phyloP scores from a whole-genome alignment of 2,329 filamentous ascomycete genomes.

The Sclerotinia sclerotiorum region DNA sequence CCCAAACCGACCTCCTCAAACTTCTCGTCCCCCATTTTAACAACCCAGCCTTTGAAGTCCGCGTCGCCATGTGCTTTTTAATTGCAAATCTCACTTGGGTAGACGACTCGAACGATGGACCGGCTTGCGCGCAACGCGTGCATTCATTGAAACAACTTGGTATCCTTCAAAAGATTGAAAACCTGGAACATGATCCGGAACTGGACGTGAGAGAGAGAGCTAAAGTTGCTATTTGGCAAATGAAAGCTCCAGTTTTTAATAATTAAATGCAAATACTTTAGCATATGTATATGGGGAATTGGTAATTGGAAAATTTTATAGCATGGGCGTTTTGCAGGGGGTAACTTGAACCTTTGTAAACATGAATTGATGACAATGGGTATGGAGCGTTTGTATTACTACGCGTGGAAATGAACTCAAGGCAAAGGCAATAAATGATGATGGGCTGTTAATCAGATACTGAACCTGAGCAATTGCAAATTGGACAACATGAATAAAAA shows the following conservation, averaged over 20 bases:
- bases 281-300: not conserved
- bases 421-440: not conserved
- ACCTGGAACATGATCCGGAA: slow-evolving; percentile 67
- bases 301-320: not conserved
- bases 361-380: slow-evolving; percentile 2
- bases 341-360: not conserved
- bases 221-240: slow-evolving; percentile 74
- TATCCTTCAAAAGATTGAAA: slow-evolving; percentile 64
- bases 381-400: slow-evolving; percentile 9
- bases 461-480: not conserved
- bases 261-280: not conserved
- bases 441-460: not conserved
- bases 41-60: slow-evolving; percentile 71
- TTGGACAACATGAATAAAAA: not conserved
- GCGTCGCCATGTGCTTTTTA: slow-evolving; percentile 77
- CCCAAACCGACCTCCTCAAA: slow-evolving; percentile 73
- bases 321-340: slow-evolving; percentile 16
- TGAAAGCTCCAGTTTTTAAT: slow-evolving; percentile 45
- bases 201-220: slow-evolving; percentile 81
- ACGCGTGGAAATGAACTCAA: not conserved
- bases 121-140: slow-evolving; percentile 65
- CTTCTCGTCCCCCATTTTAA: slow-evolving; percentile 71
- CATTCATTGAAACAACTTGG: slow-evolving; percentile 69
- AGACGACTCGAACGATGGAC: slow-evolving; percentile 69
- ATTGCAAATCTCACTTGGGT: slow-evolving; percentile 83